phyloP scores from a whole-genome alignment of 108 stramenopile species.

The Seminavis robusta region DNA sequence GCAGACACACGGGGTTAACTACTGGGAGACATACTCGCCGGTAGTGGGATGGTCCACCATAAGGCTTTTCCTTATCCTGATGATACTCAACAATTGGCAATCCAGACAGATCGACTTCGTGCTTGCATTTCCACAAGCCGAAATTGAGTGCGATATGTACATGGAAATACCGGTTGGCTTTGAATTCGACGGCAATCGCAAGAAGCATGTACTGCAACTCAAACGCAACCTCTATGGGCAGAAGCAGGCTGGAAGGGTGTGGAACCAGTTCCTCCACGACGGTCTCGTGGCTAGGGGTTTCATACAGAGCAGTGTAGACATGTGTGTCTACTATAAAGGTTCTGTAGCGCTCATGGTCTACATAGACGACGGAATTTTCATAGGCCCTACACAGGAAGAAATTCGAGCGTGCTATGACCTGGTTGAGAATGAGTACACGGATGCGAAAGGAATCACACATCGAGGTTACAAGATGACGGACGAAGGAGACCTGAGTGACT shows the following conservation, averaged over 20 bases:
- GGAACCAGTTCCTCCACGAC: conserved; percentile 20
- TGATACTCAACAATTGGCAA: conserved; percentile 20
- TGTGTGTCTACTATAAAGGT: conserved; percentile 34
- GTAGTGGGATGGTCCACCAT: conserved; percentile 39
- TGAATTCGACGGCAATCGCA: not conserved
- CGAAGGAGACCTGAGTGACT: conserved; percentile 19
- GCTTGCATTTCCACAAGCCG: conserved; percentile 41
- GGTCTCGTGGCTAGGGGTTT: conserved; percentile 8
- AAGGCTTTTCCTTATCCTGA: conserved; percentile 21
- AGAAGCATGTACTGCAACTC: conserved; percentile 12
- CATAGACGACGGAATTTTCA: conserved; percentile 27
- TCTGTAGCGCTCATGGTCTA: conserved; percentile 25
- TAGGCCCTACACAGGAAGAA: too few relatives aligned
- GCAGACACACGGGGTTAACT: conserved; percentile 23
- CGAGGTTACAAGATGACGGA: conserved; percentile 9
- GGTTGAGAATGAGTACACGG: conserved; percentile 2
- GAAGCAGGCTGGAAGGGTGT: conserved; percentile 28
- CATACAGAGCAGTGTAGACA: conserved; percentile 22
- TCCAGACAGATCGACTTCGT: conserved; percentile 44
- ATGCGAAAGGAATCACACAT: conserved; percentile 2
- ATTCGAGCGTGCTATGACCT: conserved; percentile 9
- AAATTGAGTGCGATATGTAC: conserved; percentile 28
- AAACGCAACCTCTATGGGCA: conserved; percentile 25
- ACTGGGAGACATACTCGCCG: conserved; percentile 47
- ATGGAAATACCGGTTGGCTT: conserved; percentile 48